phyloP scores from a whole-genome alignment of 352 stramenopile genomes.

The Paralagenidium karlingii region DNA sequence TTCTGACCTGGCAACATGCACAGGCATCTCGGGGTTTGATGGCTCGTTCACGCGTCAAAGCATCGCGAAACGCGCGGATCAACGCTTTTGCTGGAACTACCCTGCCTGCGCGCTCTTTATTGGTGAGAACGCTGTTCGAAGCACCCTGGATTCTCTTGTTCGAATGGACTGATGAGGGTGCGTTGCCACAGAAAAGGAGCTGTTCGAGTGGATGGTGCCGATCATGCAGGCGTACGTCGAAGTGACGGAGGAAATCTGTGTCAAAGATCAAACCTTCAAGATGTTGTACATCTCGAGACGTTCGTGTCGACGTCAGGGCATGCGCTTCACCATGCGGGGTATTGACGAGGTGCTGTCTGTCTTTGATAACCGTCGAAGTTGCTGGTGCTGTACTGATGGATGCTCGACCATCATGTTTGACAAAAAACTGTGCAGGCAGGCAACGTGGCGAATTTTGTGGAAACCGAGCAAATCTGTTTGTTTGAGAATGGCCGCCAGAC shows the following conservation, averaged over 20 bases:
- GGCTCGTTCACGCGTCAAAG: background rate
- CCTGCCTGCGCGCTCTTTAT: constrained; percentile 36
- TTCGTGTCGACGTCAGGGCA: constrained; percentile 71
- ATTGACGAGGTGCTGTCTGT: too few species aligned
- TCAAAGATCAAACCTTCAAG: constrained; percentile 37
- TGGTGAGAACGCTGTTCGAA: constrained; percentile 11
- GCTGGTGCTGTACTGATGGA: background rate
- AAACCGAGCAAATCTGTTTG: constrained; percentile 91
- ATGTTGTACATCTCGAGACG: constrained; percentile 65
- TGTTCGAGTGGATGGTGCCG: constrained; percentile 64
- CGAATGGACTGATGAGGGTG: constrained; percentile 2
- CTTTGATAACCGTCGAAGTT: too few species aligned
- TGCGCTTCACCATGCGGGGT: constrained; percentile 88
- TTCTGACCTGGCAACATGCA: background rate
- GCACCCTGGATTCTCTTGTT: background rate
- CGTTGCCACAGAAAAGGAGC: constrained; percentile 34
- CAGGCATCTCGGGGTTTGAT: constrained; percentile 45
- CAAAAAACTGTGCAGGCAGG: constrained; percentile 41
- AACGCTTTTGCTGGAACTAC: constrained; percentile 92
- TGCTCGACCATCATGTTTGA: background rate
- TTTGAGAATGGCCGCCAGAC: constrained; percentile 35
- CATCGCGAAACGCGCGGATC: constrained; percentile 67
- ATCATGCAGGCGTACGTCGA: constrained; percentile 69
- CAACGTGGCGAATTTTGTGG: constrained; percentile 91
- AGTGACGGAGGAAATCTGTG: constrained; percentile 25